Evolutionary conservation across 140 eudicot genomes (phyloP).

Genomic region (Anethum foeniculum): DNA sequence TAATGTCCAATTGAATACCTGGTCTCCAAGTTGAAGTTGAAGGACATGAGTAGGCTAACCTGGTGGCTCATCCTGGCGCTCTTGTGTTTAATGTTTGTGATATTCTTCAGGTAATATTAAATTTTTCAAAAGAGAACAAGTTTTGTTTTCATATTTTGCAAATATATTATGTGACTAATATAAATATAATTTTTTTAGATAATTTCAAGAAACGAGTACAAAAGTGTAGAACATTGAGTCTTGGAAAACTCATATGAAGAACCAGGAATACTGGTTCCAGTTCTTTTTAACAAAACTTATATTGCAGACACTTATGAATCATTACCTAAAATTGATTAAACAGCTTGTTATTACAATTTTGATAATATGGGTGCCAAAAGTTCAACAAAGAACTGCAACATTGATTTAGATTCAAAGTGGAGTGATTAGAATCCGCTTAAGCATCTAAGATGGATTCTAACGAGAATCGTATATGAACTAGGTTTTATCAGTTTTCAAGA

Average conservation of each 20-base stretch:
- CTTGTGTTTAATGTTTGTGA: conserved; percentile 6
- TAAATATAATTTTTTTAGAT: conserved; percentile 17
- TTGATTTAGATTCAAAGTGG: not conserved
- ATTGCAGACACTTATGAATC: conserved; percentile 36
- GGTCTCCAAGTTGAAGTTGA: conserved; percentile 18
- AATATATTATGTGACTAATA: not conserved
- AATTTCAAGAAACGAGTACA: conserved; percentile 51
- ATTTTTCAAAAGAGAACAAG: not conserved
- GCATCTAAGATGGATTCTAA: not conserved
- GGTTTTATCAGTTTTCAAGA: not conserved
- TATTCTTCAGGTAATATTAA: not conserved
- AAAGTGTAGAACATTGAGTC: conserved; percentile 61
- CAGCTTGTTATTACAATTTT: conserved; percentile 41
- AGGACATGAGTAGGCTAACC: conserved; percentile 8
- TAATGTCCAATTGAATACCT: conserved; percentile 3
- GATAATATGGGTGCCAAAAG: not conserved
- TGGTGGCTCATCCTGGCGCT: conserved; percentile 7
- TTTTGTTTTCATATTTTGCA: not conserved
- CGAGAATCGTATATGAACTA: not conserved
- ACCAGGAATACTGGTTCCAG: conserved; percentile 46
- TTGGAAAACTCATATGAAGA: conserved; percentile 40
- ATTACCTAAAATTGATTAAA: conserved; percentile 41
- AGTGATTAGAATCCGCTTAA: not conserved
- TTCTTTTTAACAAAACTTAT: conserved; percentile 37
- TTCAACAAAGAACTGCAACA: not conserved